phyloP scores from a whole-genome alignment of 306 rosid species.

The Hippophae gyantsensis region DNA sequence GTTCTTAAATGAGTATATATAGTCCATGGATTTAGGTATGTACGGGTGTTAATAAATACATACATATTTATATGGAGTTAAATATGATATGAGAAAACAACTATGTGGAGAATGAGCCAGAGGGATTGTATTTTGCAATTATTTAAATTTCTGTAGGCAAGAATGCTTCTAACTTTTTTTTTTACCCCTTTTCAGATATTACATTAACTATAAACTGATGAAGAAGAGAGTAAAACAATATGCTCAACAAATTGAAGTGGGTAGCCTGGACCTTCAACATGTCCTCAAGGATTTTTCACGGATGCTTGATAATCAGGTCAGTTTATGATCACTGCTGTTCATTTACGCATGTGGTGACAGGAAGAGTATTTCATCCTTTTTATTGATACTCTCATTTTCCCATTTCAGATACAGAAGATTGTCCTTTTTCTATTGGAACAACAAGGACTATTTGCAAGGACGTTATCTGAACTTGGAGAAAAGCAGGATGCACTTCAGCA shows the following conservation, averaged over 20 bases:
- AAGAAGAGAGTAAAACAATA: slow-evolving; percentile 81
- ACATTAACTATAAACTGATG: slow-evolving; percentile 93
- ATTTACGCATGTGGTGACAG: background rate
- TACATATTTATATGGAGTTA: background rate
- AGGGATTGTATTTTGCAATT: background rate
- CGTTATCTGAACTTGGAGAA: slow-evolving; percentile 67
- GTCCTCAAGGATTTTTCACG: slow-evolving; percentile 95
- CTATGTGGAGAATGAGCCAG: background rate
- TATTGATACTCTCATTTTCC: background rate
- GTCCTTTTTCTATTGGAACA: slow-evolving; percentile 95
- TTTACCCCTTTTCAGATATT: slow-evolving; percentile 45
- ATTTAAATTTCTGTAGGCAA: background rate
- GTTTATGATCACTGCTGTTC: slow-evolving; percentile 7
- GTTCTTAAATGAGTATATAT: no score
- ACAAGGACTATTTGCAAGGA: slow-evolving; percentile 94
- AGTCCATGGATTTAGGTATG: background rate
- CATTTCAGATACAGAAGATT: slow-evolving; percentile 76
- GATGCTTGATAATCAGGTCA: slow-evolving; percentile 92
- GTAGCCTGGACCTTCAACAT: slow-evolving; percentile 64
- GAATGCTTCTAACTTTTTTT: slow-evolving; percentile 5
- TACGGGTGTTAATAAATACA: background rate
- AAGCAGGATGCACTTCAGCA: slow-evolving; percentile 49
- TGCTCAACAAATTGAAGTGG: slow-evolving; percentile 80
- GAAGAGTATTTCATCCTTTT: no score
- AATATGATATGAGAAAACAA: background rate